Evolutionary conservation across 116 monocot species (phyloP).

Genomic region (Iris pallida): DNA sequence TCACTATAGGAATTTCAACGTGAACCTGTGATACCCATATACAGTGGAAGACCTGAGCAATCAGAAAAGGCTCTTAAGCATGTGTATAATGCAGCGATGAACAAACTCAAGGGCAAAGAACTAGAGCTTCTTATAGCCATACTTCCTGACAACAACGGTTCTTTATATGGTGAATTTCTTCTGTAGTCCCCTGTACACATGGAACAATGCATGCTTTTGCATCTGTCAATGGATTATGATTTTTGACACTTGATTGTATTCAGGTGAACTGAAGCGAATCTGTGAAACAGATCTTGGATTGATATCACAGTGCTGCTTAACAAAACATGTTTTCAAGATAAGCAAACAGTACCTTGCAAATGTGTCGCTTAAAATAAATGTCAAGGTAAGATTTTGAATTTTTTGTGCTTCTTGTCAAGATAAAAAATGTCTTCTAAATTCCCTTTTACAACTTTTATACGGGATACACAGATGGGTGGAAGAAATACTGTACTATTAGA

Average conservation of each 20-base stretch:
- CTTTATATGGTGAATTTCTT: conserved; percentile 25
- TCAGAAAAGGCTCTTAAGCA: conserved; percentile 38
- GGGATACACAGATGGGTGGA: conserved; percentile 52
- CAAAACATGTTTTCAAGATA: conserved; percentile 43
- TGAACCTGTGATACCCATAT: conserved; percentile 32
- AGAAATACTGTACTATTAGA: conserved; percentile 82
- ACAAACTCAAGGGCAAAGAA: conserved; percentile 39
- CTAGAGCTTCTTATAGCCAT: conserved; percentile 50
- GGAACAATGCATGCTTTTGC: not conserved
- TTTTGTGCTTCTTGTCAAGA: not conserved
- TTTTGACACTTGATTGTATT: not conserved
- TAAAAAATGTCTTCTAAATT: too few relatives aligned
- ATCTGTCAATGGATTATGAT: not conserved
- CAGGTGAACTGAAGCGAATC: conserved; percentile 55
- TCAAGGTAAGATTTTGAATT: conserved; percentile 35
- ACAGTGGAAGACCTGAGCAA: conserved; percentile 27
- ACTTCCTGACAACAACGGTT: conserved; percentile 42
- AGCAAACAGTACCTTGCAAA: conserved; percentile 46
- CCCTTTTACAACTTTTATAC: not conserved
- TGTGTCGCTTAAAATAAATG: conserved; percentile 56
- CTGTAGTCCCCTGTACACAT: not conserved
- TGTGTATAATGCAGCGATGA: conserved; percentile 36
- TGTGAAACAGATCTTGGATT: conserved; percentile 62
- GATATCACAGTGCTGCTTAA: conserved; percentile 55
- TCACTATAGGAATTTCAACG: conserved; percentile 31